Evolutionary conservation across 352 stramenopile genomes (phyloP), one percentile per base, ranked within the genome.

Genomic region (Paralagenidium karlingii): DNA sequence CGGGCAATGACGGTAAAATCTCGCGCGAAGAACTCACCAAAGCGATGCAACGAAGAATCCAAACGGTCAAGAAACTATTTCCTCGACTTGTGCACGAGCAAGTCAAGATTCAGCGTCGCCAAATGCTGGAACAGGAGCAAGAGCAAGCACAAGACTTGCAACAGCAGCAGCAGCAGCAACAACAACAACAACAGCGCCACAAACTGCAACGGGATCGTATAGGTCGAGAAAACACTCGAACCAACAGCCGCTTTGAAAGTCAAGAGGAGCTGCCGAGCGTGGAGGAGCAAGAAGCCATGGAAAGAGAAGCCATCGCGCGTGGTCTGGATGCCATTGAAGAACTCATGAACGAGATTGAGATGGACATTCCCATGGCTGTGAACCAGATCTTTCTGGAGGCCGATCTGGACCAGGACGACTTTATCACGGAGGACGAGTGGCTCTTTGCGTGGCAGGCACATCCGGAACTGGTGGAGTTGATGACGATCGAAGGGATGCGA

Each of bases 401-500:
- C 3, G 69, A 84, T 30, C 47, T 85, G 13, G 68, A 86, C 26
- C 68, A 84, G 43, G 71, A 85, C 41, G 73, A 84, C 46, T 82
- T 70, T 37, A 89, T 89, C 47, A 59, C 62, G 1, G 59, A 85
- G 38, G 58, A 86, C 29, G 76, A 89, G 48, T 89, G 76, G 76
- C 49, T 87, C n/a, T 80, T 82, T 22, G 66, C 69, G 31, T 85
- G 71, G 71, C 71, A 83, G 37, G 46, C 65, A 2, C 76, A 86
- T 34, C 76, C 76, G 2, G 76, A 89, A 43, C 81, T 89, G 22
- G 71, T 89, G 5, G 76, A 89, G 47, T 53, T 89, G 31, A 60
- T 89, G 60, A 86, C 76, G 1, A 82, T 89, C 37, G 76, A 89
- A 34, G 76, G 71, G 12, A 82, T 89, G 71, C 82, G 82, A 41